A percentile compares a stretch with the other conserved stretches of the same genome.
Evolutionary conservation across 805 yeast genomes (phyloP).

Genomic region (Cyberlindnera subsufficiens): DNA sequence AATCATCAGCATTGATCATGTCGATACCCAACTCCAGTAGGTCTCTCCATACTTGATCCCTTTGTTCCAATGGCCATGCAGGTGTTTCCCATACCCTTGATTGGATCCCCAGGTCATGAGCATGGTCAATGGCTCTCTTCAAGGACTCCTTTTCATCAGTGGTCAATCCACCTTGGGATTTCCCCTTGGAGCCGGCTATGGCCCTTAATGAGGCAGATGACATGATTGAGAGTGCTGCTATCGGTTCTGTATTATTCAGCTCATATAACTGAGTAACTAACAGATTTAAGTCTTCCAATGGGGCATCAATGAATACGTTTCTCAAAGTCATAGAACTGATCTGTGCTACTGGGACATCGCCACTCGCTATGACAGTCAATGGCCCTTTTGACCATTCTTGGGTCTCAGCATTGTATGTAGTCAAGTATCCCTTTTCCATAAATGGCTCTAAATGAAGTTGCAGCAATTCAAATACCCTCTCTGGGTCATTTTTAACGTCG

Average conservation of each 20-base stretch:
- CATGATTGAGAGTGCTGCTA: conserved; percentile 26
- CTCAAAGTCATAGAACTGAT: conserved; percentile 17
- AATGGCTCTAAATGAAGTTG: conserved; percentile 41
- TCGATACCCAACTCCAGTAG: conserved; percentile 46
- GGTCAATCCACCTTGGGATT: conserved; percentile 25
- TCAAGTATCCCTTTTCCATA: conserved; percentile 41
- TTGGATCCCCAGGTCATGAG: conserved; percentile 45
- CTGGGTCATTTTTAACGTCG: conserved; percentile 53
- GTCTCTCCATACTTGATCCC: conserved; percentile 44
- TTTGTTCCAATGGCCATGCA: conserved; percentile 49
- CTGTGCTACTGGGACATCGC: conserved; percentile 47
- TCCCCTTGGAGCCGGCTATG: conserved; percentile 11
- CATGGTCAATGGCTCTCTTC: conserved; percentile 23
- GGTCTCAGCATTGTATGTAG: conserved; percentile 36
- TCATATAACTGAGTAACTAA: background rate
- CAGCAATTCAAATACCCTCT: conserved; percentile 40
- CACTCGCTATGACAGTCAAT: conserved; percentile 58
- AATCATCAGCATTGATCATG: conserved; percentile 57
- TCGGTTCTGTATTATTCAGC: background rate
- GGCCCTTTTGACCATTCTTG: conserved; percentile 42
- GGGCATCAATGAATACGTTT: conserved; percentile 34
- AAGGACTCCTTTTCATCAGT: conserved; percentile 28
- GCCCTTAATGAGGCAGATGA: conserved; percentile 40
- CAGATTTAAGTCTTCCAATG: conserved; percentile 25
- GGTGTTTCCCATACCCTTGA: conserved; percentile 73